phyloP scores from a whole-genome alignment of 2,329 filamentous ascomycete species.

The Trichoderma guizhouense region DNA sequence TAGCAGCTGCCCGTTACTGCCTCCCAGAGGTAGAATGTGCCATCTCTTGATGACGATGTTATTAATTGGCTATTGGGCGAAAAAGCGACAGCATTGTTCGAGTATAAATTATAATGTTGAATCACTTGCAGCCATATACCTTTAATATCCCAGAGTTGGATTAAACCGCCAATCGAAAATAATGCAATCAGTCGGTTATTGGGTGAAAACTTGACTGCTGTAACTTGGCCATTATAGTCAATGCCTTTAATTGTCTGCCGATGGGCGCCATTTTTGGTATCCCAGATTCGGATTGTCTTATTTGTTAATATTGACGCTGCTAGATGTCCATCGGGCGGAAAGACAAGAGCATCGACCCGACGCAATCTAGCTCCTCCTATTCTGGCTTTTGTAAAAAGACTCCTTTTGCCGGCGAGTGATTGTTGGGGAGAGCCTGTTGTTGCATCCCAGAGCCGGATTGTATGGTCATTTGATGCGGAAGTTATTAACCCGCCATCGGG shows the following conservation, averaged over 20 bases:
- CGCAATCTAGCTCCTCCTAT: rapidly evolving
- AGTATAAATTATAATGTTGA: neutral
- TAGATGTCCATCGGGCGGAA: neutral
- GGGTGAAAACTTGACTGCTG: neutral
- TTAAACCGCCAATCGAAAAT: neutral
- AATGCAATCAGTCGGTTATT: neutral
- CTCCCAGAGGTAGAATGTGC: neutral
- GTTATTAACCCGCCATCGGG: neutral
- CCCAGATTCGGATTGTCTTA: neutral
- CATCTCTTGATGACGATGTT: neutral
- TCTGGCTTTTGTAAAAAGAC: neutral
- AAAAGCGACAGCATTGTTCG: neutral
- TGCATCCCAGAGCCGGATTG: neutral
- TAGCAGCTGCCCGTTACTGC: neutral
- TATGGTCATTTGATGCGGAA: neutral
- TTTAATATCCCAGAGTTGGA: neutral
- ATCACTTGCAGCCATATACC: neutral
- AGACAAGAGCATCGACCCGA: neutral
- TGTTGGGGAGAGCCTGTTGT: neutral
- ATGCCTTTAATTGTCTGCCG: neutral
- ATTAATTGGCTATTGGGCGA: neutral
- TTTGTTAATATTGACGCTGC: neutral
- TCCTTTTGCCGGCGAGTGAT: neutral
- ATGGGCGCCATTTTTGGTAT: neutral
- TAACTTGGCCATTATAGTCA: neutral